A percentile compares a stretch with the other conserved stretches of the same genome.
phyloP scores from a whole-genome alignment of 352 stramenopile genomes.

The Phytophthora capsici region DNA sequence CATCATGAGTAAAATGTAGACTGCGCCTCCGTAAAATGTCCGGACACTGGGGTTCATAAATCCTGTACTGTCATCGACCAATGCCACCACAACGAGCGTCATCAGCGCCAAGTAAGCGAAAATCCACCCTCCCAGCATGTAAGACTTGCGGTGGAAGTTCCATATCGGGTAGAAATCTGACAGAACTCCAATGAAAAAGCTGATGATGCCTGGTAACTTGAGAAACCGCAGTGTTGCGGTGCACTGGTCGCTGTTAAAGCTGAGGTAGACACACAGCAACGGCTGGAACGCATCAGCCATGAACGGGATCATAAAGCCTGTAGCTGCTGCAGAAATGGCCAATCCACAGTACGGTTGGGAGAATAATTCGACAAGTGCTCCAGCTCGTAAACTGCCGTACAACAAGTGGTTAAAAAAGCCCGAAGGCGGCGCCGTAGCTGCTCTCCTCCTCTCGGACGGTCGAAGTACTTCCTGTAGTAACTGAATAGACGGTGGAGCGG shows the following conservation, averaged over 20 bases:
- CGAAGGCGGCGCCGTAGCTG: constrained; percentile 50
- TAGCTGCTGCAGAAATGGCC: constrained; percentile 56
- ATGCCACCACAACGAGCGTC: constrained; percentile 64
- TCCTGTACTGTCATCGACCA: constrained; percentile 56
- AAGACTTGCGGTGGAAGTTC: constrained; percentile 79
- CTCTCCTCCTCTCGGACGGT: constrained; percentile 47
- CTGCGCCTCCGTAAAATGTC: constrained; percentile 59
- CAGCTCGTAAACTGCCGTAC: constrained; percentile 70
- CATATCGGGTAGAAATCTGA: constrained; percentile 84
- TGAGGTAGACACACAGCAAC: constrained; percentile 65
- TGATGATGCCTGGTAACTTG: constrained; percentile 59
- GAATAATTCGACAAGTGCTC: constrained; percentile 62
- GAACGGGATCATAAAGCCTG: constrained; percentile 75
- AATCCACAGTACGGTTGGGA: constrained; percentile 69
- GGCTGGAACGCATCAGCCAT: constrained; percentile 68
- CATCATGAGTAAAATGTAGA: constrained; percentile 83
- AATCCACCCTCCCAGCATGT: constrained; percentile 79
- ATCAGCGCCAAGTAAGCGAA: constrained; percentile 75
- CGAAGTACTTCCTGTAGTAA: constrained; percentile 60
- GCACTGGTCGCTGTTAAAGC: constrained; percentile 51
- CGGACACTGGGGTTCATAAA: constrained; percentile 49
- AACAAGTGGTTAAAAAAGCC: constrained; percentile 80
- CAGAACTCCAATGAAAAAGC: constrained; percentile 79
- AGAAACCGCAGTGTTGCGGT: constrained; percentile 62
- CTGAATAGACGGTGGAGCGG: constrained; percentile 67